Conservation (phyloP, 495 filamentous ascomycete species). For the Aspergillus conjunctus region DNA sequence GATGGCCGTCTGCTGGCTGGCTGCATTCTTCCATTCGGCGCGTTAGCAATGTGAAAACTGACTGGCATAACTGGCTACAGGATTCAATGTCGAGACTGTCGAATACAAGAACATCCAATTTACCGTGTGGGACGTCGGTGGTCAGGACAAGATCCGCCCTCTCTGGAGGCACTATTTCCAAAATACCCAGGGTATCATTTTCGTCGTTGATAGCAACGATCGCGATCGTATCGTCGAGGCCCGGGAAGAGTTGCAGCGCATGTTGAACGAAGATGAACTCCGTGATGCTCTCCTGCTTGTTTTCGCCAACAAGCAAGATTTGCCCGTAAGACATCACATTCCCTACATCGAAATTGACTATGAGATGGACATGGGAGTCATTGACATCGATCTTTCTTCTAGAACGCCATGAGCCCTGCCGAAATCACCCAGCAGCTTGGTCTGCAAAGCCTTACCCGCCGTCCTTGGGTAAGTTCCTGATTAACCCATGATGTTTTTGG, state of each 20-base stretch:
- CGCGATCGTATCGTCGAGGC: conserved; percentile 99
- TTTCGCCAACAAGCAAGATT: conserved; percentile 99
- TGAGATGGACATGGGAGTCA: conserved; percentile 15
- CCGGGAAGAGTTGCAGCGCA: conserved; percentile 98
- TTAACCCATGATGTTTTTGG: neutral
- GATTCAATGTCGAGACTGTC: conserved; percentile 99
- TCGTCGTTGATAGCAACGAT: conserved; percentile 99
- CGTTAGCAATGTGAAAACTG: conserved; percentile 4
- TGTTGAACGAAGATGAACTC: conserved; percentile 99
- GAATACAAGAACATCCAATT: conserved; percentile 99
- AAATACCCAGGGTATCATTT: conserved; percentile 99
- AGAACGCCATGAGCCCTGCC: conserved; percentile 99
- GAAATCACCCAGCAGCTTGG: conserved; percentile 99
- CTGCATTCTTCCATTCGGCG: no score
- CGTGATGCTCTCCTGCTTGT: conserved; percentile 96
- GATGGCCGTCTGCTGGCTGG: no score
- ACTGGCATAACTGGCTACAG: conserved; percentile 44
- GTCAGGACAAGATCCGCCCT: conserved; percentile 99
- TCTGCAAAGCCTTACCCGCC: conserved; percentile 95
- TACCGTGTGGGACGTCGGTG: conserved; percentile 99
- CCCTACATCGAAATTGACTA: conserved; percentile 4
- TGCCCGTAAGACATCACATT: conserved; percentile 70
- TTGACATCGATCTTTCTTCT: conserved; percentile 22
- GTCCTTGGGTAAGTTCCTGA: conserved; percentile 83
- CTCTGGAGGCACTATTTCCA: conserved; percentile 99